A percentile compares a stretch with the other conserved stretches of the same genome.
Evolutionary conservation across 768 basidiomycete genomes (phyloP).

Genomic region (Kwoniella sp.): DNA sequence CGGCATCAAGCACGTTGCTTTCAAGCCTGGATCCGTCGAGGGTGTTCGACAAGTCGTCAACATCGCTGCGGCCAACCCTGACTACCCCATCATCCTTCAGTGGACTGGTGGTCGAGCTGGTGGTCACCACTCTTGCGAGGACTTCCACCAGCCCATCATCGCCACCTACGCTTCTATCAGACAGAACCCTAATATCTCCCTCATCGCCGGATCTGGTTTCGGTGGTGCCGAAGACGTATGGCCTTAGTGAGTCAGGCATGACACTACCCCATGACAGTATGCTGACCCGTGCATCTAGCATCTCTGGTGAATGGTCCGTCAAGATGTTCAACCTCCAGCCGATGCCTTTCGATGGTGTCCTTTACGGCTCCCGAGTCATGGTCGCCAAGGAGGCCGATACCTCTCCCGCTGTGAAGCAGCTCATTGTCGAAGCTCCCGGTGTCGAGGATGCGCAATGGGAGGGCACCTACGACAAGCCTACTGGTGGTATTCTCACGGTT

Average conservation of each 20-base stretch:
- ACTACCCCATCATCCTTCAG: conserved; percentile 95
- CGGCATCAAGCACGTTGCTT: conserved; percentile 92
- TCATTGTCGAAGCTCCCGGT: conserved; percentile 91
- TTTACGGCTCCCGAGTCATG: conserved; percentile 96
- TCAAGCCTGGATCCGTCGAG: conserved; percentile 97
- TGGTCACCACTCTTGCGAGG: conserved; percentile 96
- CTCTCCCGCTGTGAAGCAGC: conserved; percentile 85
- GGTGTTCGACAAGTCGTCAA: conserved; percentile 95
- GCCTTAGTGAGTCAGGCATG: conserved; percentile 67
- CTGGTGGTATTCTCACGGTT: conserved; percentile 93
- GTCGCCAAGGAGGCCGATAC: conserved; percentile 98
- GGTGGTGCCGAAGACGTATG: conserved; percentile 85
- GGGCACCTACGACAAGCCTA: conserved; percentile 86
- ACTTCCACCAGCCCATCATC: conserved; percentile 94
- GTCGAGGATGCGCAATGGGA: conserved; percentile 84
- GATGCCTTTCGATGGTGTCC: conserved; percentile 98
- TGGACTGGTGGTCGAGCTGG: conserved; percentile 99
- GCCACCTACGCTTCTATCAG: conserved; percentile 86
- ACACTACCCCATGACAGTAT: too few species aligned
- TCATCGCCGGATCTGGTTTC: conserved; percentile 92
- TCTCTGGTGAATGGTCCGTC: conserved; percentile 91
- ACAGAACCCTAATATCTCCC: conserved; percentile 76
- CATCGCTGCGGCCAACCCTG: conserved; percentile 87
- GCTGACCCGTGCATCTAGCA: conserved; percentile 41
- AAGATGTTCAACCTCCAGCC: conserved; percentile 74